These are phyloP conservation scores for Cinnamomum micranthum DNA, from an alignment of 164 flowering plant genomes.

Conservation along the genomic window DNA sequence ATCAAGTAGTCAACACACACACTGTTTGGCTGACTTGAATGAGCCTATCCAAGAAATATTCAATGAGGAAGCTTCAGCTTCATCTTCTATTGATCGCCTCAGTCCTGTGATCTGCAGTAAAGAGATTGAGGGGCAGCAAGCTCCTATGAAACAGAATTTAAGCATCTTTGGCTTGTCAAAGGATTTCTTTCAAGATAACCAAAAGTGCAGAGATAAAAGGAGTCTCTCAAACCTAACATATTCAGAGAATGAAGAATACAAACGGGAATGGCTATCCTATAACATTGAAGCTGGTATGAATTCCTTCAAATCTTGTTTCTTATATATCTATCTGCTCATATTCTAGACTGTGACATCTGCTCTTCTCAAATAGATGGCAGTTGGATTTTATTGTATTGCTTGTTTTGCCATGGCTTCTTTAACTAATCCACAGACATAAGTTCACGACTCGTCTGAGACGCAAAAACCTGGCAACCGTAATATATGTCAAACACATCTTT, in stretches of 20 bases:
- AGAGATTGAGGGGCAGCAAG: slow-evolving; percentile 21
- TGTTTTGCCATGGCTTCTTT: not conserved
- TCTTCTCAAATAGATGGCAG: not conserved
- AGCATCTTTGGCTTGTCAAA: slow-evolving; percentile 11
- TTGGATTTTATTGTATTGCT: not conserved
- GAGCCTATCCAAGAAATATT: slow-evolving; percentile 43
- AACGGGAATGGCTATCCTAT: slow-evolving; percentile 23
- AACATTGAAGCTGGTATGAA: slow-evolving; percentile 33
- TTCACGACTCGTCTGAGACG: too few relatives aligned
- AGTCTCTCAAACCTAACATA: slow-evolving; percentile 11
- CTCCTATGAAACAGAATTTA: slow-evolving; percentile 16
- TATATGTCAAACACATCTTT: not conserved
- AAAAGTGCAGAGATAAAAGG: slow-evolving; percentile 15
- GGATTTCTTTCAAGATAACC: slow-evolving; percentile 22
- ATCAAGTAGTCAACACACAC: slow-evolving; percentile 10
- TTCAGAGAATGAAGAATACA: slow-evolving; percentile 18
- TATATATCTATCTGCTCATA: not conserved
- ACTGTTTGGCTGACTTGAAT: slow-evolving; percentile 66
- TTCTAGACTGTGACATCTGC: not conserved
- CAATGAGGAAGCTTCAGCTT: slow-evolving; percentile 40
- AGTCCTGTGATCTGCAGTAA: slow-evolving; percentile 18
- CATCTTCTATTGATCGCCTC: slow-evolving; percentile 32
- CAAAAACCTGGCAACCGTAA: too few relatives aligned
- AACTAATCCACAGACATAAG: not conserved
- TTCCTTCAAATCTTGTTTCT: not conserved